Percentiles rank a stretch among this genome's conserved stretches.
These are phyloP conservation scores for Suaeda aralocaspica DNA, from an alignment of 148 eudicot species.

Conservation along the genomic window DNA sequence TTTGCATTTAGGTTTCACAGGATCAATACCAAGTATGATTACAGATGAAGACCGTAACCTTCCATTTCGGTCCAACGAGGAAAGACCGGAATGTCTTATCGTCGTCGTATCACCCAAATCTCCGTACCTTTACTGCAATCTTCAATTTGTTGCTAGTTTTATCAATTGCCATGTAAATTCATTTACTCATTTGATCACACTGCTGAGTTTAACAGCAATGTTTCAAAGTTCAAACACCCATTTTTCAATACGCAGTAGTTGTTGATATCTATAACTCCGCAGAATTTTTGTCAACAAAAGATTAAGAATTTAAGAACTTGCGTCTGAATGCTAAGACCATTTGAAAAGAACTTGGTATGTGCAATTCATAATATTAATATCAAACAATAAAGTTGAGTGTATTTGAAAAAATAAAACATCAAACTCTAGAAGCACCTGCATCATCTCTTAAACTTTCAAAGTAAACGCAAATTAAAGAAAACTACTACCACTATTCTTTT, in stretches of 20 bases:
- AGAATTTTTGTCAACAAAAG: constrained; percentile 4
- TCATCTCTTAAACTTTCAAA: constrained; percentile 1
- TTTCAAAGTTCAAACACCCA: background rate
- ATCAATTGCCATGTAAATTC: no score
- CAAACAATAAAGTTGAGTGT: background rate
- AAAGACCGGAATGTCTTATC: no score
- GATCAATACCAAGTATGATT: no score
- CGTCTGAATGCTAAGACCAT: background rate
- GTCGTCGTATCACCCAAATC: no score
- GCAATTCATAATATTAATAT: constrained; percentile 4
- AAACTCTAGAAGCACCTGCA: constrained; percentile 21
- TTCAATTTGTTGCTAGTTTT: no score
- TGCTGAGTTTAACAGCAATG: background rate
- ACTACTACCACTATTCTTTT: constrained; percentile 4
- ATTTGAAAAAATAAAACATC: constrained; percentile 5
- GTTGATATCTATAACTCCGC: background rate
- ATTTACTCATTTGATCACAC: background rate
- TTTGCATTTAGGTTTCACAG: no score
- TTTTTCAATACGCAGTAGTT: background rate
- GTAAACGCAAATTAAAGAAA: background rate
- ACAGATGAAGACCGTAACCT: no score
- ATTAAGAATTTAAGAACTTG: background rate
- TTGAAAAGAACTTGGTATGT: background rate
- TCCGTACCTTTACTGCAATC: no score
- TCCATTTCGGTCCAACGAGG: no score